Base-by-base conservation (phyloP, 1,284 basidiomycete species). In the Ceratobasidium sp. region DNA sequence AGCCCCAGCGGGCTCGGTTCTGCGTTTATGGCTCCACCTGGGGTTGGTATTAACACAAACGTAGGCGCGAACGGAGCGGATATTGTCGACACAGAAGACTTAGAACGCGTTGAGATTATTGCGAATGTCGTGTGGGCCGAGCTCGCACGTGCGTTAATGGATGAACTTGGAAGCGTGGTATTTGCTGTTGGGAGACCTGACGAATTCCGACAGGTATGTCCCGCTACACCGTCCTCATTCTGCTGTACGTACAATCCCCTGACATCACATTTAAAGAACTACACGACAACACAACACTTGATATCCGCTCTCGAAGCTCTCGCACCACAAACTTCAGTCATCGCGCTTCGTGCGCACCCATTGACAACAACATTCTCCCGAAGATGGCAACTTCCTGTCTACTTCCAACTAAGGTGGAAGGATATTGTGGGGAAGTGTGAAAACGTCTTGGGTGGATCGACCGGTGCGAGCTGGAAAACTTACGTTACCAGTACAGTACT, bases 371-470 rank as follows among this genome's bases (percentile, higher is more conserved):
- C 91, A 0, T 97, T 99, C 82, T 91, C 94, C 83, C 89, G 91
- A 77, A 89, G 96, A 56, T 99, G 97, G 97, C 97, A 99, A 84
- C 88, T 99, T 6, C 94, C 96, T 0, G 94, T 99, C 20, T 99
- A 99, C 84, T 99, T 98, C 85, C 97, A 99, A 84, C 88, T 99
- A 81, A 90, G 97, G n/a, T 97, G 97, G 93, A 97, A 98, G 84
- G 97, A 98, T 82, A 94, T 98, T 73, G 91, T 97, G 0, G 86
- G 88, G 0, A 88, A 88, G 63, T 86, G 97, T 18, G 97, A 98
- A 85, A 90, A 92, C 10, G 86, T 86, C 0, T 85, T 97, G 33
- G 83, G 28, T 40, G n/a, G 40, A 12, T 39, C 61, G 49, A 44
- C 46, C 56, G 61, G 77, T 67, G 40, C 3, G 64, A 42, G 51